Conservation (phyloP, 805 yeast genomes). For the Candida palmyrensis region DNA sequence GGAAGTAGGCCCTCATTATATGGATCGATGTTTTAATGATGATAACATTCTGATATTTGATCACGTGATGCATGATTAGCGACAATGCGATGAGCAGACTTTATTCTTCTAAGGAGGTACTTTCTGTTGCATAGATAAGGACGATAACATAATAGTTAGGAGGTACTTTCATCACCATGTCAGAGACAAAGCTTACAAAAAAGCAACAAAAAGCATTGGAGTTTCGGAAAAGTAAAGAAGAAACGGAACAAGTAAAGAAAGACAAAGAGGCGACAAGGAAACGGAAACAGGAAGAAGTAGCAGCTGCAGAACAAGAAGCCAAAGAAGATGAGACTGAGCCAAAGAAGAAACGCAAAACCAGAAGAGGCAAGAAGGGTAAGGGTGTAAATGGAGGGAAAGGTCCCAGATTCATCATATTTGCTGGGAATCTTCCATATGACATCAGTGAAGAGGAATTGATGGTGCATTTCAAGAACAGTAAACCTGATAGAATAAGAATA, state of each 20-base stretch:
- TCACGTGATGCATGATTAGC: no score
- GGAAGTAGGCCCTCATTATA: no score
- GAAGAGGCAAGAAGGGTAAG: slow-evolving; percentile 73
- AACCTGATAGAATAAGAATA: slow-evolving; percentile 73
- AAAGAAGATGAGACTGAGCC: slow-evolving; percentile 19
- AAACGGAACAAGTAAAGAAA: slow-evolving; percentile 30
- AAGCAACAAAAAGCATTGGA: slow-evolving; percentile 61
- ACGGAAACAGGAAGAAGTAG: slow-evolving; percentile 8
- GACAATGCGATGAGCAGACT: no score
- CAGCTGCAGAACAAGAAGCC: slow-evolving; percentile 1
- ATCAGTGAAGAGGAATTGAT: slow-evolving; percentile 56
- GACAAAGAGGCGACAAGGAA: slow-evolving; percentile 25
- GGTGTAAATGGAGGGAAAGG: slow-evolving; percentile 45
- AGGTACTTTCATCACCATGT: no score
- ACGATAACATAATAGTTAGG: no score
- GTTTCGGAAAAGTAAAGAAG: slow-evolving; percentile 43
- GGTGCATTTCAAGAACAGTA: slow-evolving; percentile 66
- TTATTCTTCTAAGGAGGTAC: no score
- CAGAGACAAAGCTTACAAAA: slow-evolving; percentile 47
- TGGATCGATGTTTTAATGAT: no score
- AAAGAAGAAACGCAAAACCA: slow-evolving; percentile 66
- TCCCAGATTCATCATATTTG: slow-evolving; percentile 76
- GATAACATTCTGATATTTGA: no score
- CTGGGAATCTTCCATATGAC: slow-evolving; percentile 84
- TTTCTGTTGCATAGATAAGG: no score